phyloP scores from a whole-genome alignment of 108 stramenopile genomes.

The Halocafeteria seosinensis region DNA sequence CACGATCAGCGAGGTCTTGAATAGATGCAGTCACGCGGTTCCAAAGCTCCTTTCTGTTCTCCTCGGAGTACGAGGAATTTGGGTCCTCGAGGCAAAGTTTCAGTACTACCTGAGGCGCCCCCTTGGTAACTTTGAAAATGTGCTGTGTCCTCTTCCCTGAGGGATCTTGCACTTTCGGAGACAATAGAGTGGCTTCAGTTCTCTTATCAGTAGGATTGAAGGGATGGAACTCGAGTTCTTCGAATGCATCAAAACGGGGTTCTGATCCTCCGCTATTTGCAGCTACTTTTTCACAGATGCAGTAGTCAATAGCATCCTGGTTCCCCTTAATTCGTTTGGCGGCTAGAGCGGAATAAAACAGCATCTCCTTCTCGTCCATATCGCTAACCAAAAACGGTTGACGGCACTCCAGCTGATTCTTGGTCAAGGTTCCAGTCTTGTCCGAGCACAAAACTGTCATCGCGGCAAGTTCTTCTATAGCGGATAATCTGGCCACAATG shows the following conservation, averaged over 20 bases:
- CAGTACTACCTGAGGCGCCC: constrained; percentile 52
- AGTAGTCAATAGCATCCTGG: constrained; percentile 43
- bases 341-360: constrained; percentile 43
- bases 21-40: constrained; percentile 2
- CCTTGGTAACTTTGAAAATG: constrained; percentile 48
- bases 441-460: constrained; percentile 62
- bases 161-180: background rate
- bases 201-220: constrained; percentile 57
- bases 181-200: constrained; percentile 27
- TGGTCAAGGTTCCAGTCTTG: constrained; percentile 65
- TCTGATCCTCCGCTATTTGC: constrained; percentile 3
- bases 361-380: constrained; percentile 33
- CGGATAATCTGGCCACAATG: constrained; percentile 52
- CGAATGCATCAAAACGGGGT: constrained; percentile 13
- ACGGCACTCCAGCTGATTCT: constrained; percentile 50
- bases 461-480: constrained; percentile 57
- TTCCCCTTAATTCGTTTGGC: constrained; percentile 44
- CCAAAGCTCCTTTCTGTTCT: constrained; percentile 10
- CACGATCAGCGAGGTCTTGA: constrained; percentile 39
- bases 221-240: constrained; percentile 37
- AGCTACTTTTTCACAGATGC: constrained; percentile 1
- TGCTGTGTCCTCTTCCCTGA: background rate
- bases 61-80: constrained; percentile 7
- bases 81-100: constrained; percentile 18
- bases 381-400: constrained; percentile 39